Evolutionary conservation across 2,329 filamentous ascomycete species (phyloP).

Genomic region (Aspergillus sp.): DNA sequence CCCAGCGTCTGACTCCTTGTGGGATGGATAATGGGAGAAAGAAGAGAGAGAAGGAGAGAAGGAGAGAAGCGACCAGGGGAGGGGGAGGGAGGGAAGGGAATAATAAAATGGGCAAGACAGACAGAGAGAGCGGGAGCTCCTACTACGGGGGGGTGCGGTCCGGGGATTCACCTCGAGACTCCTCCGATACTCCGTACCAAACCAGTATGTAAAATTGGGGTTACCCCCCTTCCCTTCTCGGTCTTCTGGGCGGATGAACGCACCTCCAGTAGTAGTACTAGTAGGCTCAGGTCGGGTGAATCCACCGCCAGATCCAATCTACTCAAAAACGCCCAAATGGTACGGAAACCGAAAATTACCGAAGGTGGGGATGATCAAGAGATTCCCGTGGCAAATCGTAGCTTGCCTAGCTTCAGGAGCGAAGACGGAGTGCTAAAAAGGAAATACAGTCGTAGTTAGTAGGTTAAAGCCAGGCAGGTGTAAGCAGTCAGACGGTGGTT

Average conservation of each 20-base stretch:
- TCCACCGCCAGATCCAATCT: not conserved
- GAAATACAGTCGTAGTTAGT: no score
- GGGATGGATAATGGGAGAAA: slow-evolving; percentile 6
- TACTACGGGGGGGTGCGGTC: slow-evolving; percentile 23
- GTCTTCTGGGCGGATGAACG: not conserved
- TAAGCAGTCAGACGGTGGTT: not conserved
- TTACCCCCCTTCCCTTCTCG: not conserved
- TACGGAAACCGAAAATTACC: slow-evolving; percentile 17
- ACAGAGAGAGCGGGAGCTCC: slow-evolving; percentile 11
- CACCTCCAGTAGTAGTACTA: not conserved
- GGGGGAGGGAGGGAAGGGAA: slow-evolving; percentile 17
- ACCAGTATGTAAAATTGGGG: not conserved
- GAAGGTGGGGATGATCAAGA: slow-evolving; percentile 18
- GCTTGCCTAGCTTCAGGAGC: slow-evolving; percentile 8
- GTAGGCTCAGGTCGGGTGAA: not conserved
- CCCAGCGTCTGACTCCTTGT: slow-evolving; percentile 25
- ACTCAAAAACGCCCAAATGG: not conserved
- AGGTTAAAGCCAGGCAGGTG: not conserved
- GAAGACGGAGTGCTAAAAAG: not conserved
- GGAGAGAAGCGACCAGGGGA: slow-evolving; percentile 11
- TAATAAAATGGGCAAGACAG: slow-evolving; percentile 17
- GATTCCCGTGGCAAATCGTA: slow-evolving; percentile 25
- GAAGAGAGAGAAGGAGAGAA: slow-evolving; percentile 6
- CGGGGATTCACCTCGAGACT: slow-evolving; percentile 22
- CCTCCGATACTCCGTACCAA: slow-evolving; percentile 22